Evolutionary conservation across 202 grass and related monocot genomes (phyloP), one percentile per base, ranked within the genome.

Genomic region (Setaria viridis): DNA sequence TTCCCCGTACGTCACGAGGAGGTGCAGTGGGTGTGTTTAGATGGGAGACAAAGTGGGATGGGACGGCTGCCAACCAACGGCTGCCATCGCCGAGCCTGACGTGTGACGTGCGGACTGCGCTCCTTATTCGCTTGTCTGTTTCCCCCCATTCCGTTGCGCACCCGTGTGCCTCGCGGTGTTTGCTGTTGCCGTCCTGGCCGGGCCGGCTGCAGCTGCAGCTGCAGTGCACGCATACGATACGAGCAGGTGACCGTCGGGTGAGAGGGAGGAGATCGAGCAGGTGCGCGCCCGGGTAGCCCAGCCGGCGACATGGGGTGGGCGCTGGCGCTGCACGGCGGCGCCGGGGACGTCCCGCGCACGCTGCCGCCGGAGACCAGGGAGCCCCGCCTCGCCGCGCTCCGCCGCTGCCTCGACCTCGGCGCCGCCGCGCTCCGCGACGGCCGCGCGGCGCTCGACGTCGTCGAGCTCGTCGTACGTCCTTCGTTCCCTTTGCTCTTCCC

Each of bases 261-360:
- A 41, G 5, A 41, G 39, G 39, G 5, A 41, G 39, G 39, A 41
- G 39, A 41, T 41, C 39, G 39, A 41, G 39, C 39, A 41, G 39
- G 39, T 35, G 34, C 34, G 34, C 34, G 34, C 34, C 34, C 6
- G 39, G 39, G 39, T 41, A 41, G 39, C 39, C 39, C 39, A 13
- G 11, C 47, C 13, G 49, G 49, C 56, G 56, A 9, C 30, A 95
- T 95, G 93, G 93, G 95, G 19, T 98, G 95, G 95, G 89, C 92
- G 63, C 88, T 97, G 30, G 92, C 95, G 35, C 74, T 97, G 77
- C 92, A 97, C 71, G 93, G 93, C 47, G 95, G 95, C 54, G 95
- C 95, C 29, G 95, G 95, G 54, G 95, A 95, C 88, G 91, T 98
- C 87, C 92, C 91, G 37, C 76, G 87, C 4, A 80, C 93, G 72